phyloP scores from a whole-genome alignment of 2,329 filamentous ascomycete genomes.

The Aspergillus flavus region DNA sequence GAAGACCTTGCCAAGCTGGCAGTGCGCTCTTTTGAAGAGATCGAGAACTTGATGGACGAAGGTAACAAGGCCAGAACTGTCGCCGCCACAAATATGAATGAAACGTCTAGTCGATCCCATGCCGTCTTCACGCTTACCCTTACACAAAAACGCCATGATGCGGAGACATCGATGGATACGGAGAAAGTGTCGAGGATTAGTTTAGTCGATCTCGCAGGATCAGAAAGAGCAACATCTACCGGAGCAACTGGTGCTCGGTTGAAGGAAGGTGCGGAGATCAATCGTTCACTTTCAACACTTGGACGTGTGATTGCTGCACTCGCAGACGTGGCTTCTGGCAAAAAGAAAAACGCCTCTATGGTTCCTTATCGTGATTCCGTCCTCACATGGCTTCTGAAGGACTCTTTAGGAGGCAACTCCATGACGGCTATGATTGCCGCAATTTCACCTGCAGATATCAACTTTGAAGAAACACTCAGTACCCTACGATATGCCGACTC shows the following conservation, averaged over 20 bases:
- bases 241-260: slow-evolving; percentile 92
- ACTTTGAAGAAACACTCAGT: slow-evolving; percentile 96
- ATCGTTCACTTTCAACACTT: slow-evolving; percentile 91
- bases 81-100: slow-evolving; percentile 99
- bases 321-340: slow-evolving; percentile 83
- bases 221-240: slow-evolving; percentile 94
- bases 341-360: slow-evolving; percentile 72
- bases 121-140: slow-evolving; percentile 96
- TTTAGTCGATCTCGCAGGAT: slow-evolving; percentile 95
- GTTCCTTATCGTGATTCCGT: slow-evolving; percentile 98
- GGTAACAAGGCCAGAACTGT: slow-evolving; percentile 98
- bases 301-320: slow-evolving; percentile 96
- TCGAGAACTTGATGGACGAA: slow-evolving; percentile 98
- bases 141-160: slow-evolving; percentile 88
- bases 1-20: slow-evolving; percentile 96
- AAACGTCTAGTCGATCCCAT: slow-evolving; percentile 96
- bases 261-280: slow-evolving; percentile 98
- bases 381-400: slow-evolving; percentile 94
- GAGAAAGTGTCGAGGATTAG: slow-evolving; percentile 99
- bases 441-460: slow-evolving; percentile 97
- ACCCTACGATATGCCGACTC: slow-evolving; percentile 96
- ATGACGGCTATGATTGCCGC: slow-evolving; percentile 99
- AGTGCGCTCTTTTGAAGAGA: slow-evolving; percentile 90
- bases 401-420: slow-evolving; percentile 95
- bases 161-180: slow-evolving; percentile 92